These are phyloP conservation scores for Neoconidiobolus thromboides DNA, from an alignment of 371 early-diverging fungal species.

Conservation along the genomic window DNA sequence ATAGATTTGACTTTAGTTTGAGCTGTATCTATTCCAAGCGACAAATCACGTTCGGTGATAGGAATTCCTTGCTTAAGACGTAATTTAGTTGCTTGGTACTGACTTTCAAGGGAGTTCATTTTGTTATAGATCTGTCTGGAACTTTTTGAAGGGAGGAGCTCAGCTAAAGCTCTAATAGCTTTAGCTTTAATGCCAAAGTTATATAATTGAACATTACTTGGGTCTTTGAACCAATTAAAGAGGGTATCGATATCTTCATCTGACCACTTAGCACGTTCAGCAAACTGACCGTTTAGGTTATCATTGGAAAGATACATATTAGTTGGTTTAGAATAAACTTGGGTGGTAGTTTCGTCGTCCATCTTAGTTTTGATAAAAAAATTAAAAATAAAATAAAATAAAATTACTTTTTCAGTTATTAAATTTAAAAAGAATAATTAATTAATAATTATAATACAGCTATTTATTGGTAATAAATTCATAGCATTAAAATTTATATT, in stretches of 20 bases:
- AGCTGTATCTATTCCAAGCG: background rate
- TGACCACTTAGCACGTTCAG: background rate
- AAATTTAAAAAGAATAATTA: no score
- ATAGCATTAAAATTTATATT: no score
- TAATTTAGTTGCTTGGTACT: background rate
- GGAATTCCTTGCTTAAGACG: slow-evolving; percentile 3
- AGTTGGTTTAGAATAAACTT: no score
- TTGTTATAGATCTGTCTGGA: background rate
- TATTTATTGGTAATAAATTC: no score
- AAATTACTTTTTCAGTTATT: no score
- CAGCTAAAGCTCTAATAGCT: slow-evolving; percentile 15
- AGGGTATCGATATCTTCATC: background rate
- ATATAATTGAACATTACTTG: background rate
- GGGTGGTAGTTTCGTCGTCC: no score
- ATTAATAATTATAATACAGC: no score
- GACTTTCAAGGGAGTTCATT: background rate
- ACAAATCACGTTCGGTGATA: background rate
- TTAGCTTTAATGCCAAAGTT: slow-evolving; percentile 11
- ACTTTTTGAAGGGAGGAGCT: background rate
- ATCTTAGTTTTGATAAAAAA: no score
- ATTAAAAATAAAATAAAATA: no score
- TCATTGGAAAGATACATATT: no score
- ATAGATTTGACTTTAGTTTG: slow-evolving; percentile 3
- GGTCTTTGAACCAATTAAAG: background rate
- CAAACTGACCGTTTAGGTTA: no score